Evolutionary conservation across 2,329 filamentous ascomycete species (phyloP).

Genomic region (Sclerotinia glacialis): DNA sequence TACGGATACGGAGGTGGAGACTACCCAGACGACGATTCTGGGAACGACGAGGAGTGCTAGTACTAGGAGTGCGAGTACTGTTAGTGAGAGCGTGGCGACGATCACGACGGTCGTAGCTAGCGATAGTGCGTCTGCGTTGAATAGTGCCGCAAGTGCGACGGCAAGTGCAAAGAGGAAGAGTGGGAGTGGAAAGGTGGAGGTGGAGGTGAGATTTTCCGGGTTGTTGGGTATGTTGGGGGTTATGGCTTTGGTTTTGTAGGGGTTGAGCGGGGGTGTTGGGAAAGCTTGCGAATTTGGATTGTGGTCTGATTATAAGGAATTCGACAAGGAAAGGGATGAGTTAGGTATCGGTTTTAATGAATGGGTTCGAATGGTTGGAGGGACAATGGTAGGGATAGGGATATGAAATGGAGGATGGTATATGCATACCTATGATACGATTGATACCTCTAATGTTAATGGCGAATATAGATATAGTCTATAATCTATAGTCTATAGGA

Average conservation of each 20-base stretch:
- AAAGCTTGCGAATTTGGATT: too few species aligned
- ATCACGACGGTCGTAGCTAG: constrained; percentile 21
- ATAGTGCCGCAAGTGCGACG: constrained; percentile 1
- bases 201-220: background rate
- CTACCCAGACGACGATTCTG: constrained; percentile 27
- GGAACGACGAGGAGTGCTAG: constrained; percentile 22
- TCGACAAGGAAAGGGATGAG: background rate
- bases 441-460: constrained; percentile 11
- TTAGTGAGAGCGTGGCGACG: constrained; percentile 15
- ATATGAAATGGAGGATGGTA: background rate
- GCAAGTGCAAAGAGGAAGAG: constrained; percentile 14
- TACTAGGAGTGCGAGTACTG: constrained; percentile 18
- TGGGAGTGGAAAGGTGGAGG: background rate
- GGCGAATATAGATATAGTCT: background rate
- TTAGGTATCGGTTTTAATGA: background rate
- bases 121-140: background rate
- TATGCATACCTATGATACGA: constrained; percentile 1
- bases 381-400: background rate
- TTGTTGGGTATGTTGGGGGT: background rate
- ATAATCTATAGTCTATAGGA: background rate
- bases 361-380: background rate
- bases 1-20: background rate
- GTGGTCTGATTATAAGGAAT: too few species aligned
- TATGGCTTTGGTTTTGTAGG: background rate
- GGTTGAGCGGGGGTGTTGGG: background rate